Conservation (phyloP, 352 stramenopile genomes). For the Pythium pectinolyticum region DNA sequence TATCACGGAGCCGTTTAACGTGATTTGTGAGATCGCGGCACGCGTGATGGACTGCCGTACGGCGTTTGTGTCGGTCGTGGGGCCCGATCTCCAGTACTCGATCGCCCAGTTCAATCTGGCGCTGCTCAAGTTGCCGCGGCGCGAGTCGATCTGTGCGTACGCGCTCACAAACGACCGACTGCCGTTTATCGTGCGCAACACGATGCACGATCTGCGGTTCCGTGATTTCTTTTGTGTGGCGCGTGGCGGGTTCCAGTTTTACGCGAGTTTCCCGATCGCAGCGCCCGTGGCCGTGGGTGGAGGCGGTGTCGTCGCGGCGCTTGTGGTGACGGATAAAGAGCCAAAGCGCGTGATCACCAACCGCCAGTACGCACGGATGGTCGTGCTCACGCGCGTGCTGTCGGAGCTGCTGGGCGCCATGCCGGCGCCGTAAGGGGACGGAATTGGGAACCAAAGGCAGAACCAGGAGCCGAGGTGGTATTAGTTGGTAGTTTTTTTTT, state of each 20-base stretch:
- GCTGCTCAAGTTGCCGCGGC: constrained; percentile 33
- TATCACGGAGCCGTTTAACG: constrained; percentile 24
- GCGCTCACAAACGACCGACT: constrained; percentile 32
- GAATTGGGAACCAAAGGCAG: too few relatives aligned
- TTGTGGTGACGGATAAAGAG: constrained; percentile 38
- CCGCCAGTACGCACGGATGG: constrained; percentile 37
- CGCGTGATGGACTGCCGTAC: constrained; percentile 37
- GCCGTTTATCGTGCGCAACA: constrained; percentile 38
- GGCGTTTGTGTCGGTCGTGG: constrained; percentile 34
- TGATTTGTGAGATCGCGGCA: constrained; percentile 36
- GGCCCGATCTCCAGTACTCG: constrained; percentile 32
- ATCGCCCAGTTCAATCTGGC: constrained; percentile 32
- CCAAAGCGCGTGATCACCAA: constrained; percentile 34
- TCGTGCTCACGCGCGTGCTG: constrained; percentile 28
- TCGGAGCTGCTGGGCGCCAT: constrained; percentile 26
- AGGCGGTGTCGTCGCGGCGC: constrained; percentile 33
- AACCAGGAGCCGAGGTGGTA: too few relatives aligned
- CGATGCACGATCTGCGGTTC: constrained; percentile 38
- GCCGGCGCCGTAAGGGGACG: neutral
- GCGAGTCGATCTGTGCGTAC: constrained; percentile 38
- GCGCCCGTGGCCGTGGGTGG: constrained; percentile 27
- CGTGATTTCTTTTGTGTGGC: constrained; percentile 39
- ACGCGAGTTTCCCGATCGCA: constrained; percentile 38
- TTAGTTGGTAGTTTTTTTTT: too few relatives aligned
- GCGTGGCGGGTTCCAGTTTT: constrained; percentile 34